These are phyloP conservation scores for Leucogyrophana mollusca DNA, from an alignment of 768 basidiomycete genomes.

Conservation along the genomic window DNA sequence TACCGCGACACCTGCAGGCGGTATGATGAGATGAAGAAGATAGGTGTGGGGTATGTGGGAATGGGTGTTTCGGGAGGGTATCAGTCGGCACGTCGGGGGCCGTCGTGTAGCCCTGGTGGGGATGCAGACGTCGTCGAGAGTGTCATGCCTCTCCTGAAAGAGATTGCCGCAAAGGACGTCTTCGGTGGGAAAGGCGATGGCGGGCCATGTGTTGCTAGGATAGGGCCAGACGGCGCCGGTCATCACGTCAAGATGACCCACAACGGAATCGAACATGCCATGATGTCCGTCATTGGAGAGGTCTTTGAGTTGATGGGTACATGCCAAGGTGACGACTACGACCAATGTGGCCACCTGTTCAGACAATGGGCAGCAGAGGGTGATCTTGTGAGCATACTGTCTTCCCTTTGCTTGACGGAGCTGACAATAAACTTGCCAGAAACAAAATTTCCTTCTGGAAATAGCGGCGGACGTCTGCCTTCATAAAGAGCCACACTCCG, in stretches of 20 bases:
- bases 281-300: conserved; percentile 15
- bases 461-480: no score
- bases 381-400: no score
- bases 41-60: conserved; percentile 15
- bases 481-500: no score
- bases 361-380: no score
- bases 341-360: no score
- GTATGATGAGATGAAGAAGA: conserved; percentile 9
- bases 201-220: conserved; percentile 12
- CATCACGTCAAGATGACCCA: conserved; percentile 25
- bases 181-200: no score
- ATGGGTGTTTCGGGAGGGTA: conserved; percentile 21
- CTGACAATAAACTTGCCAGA: no score
- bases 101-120: conserved; percentile 18
- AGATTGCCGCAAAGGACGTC: conserved; percentile 16
- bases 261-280: conserved; percentile 24
- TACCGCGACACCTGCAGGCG: conserved; percentile 16
- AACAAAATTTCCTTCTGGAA: no score
- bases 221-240: conserved; percentile 17
- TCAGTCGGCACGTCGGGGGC: conserved; percentile 18
- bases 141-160: conserved; percentile 16
- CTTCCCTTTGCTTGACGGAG: no score
- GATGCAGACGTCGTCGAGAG: conserved; percentile 13
- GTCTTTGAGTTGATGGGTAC: no score
- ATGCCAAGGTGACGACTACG: no score